These are phyloP conservation scores for Micractinium conductrix DNA, from an alignment of 139 green algal genomes.

Conservation along the genomic window DNA sequence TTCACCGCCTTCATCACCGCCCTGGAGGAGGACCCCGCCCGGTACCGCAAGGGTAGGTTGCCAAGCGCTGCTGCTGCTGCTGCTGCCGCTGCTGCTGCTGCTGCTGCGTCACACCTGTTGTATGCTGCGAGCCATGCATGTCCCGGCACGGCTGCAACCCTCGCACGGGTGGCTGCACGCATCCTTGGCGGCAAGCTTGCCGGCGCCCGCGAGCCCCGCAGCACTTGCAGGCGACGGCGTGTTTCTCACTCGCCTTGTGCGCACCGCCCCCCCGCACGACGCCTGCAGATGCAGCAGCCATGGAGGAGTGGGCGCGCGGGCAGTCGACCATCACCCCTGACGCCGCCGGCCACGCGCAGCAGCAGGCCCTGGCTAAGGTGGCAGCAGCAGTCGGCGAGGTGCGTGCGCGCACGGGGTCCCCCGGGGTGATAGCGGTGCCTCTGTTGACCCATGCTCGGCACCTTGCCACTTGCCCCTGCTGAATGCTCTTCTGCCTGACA, in stretches of 20 bases:
- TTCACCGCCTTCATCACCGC: conserved; percentile 83
- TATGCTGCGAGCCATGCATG: too few relatives aligned
- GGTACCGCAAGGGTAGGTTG: conserved; percentile 57
- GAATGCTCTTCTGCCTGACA: not conserved
- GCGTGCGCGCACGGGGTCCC: conserved; percentile 3
- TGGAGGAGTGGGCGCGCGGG: conserved; percentile 64
- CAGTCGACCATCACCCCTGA: conserved; percentile 58
- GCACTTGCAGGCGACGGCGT: too few relatives aligned
- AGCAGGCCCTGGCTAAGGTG: conserved; percentile 74
- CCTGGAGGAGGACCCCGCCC: conserved; percentile 77
- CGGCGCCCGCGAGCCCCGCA: too few relatives aligned
- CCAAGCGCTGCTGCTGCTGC: not conserved
- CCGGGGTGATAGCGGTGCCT: not conserved
- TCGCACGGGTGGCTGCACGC: too few relatives aligned
- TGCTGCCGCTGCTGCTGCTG: not conserved
- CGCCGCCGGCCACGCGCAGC: conserved; percentile 41
- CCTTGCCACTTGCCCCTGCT: not conserved
- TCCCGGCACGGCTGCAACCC: too few relatives aligned
- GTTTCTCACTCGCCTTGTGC: too few relatives aligned
- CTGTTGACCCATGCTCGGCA: not conserved
- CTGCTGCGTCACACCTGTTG: too few relatives aligned
- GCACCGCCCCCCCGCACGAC: too few relatives aligned
- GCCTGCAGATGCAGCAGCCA: conserved; percentile 55
- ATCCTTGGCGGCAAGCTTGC: too few relatives aligned
- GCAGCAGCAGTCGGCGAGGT: conserved; percentile 28